Base-by-base conservation (phyloP, 1,284 basidiomycete genomes). In the Tilletia horrida region DNA sequence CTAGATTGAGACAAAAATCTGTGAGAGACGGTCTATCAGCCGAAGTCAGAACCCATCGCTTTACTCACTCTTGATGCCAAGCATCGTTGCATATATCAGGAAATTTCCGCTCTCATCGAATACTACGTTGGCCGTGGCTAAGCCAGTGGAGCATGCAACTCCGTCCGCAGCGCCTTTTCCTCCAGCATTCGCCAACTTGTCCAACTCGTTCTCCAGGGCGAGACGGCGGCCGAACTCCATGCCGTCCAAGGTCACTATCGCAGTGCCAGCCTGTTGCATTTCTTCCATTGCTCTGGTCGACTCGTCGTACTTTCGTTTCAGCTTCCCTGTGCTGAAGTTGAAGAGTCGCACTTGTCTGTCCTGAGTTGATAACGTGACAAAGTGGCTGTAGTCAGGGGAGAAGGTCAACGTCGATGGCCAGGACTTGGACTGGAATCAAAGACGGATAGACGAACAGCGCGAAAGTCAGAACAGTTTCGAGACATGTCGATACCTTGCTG, bases 221-320 rank as follows among this genome's bases (percentile, higher is more conserved):
- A 98, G 85, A 11, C 96, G 86, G 67, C 96, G 86, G n/a, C 96
- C 95, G 79, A 99, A 97, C 81, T 99, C 96, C 95, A 99, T 99
- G 82, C 97, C 93, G 71, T 99, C 96, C 11, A 98, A 88, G 78
- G 89, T 90, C 83, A 90, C 92, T 21, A 92, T 87, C 0, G 91
- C 89, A 7, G 92, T 94, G 1, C 92, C 92, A 2, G 79, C 82
- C 66, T 82, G 80, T 66, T 83, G 83, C 93, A 97, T 97, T 81
- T 97, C 93, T 78, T 94, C 91, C 42, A 93, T 90, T 0, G 95
- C 93, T 3, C 87, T 84, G 0, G 98, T 85, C 0, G 91, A 93
- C 83, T 99, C 96, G 75, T 99, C 95, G 80, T 97, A 98, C 79
- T 91, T 92, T 18, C 93, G 88, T 13, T 88, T 89, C 74, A 97